Percentiles rank a stretch among this genome's conserved stretches.
Conservation (phyloP, 176 grass and related monocot genomes). For the Aegilops sharonensis region DNA sequence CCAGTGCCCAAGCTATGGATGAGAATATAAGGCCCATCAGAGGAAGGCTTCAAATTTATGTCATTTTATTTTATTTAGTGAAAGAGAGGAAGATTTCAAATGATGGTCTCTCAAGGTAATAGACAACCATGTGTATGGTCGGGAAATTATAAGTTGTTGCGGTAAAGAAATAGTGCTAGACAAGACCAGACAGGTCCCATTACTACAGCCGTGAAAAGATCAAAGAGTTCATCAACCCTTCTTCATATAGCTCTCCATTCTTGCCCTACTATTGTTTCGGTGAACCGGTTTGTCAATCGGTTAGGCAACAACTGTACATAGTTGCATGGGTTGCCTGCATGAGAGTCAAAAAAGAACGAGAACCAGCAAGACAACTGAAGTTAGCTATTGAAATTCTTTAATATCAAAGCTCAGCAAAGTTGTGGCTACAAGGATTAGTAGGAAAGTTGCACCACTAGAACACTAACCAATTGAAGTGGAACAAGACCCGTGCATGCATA, state of each 20-base stretch:
- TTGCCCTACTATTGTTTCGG: neutral
- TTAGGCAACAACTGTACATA: conserved; percentile 12
- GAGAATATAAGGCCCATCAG: neutral
- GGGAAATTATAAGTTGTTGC: neutral
- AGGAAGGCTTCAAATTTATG: neutral
- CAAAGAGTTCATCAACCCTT: neutral
- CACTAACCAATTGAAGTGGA: neutral
- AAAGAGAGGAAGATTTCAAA: neutral
- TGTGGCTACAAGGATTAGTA: conserved; percentile 12
- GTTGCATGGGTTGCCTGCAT: conserved; percentile 34
- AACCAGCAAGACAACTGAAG: conserved; percentile 14
- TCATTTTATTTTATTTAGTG: neutral
- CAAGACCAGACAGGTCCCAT: conserved; percentile 23
- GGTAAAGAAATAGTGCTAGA: conserved; percentile 23
- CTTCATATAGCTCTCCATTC: neutral
- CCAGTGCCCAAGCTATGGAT: neutral
- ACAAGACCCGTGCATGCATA: conserved; percentile 5
- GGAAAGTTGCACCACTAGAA: neutral
- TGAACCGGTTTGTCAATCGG: conserved; percentile 16
- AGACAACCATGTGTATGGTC: neutral
- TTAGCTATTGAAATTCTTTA: neutral
- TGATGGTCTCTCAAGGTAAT: conserved; percentile 11
- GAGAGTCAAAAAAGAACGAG: conserved; percentile 20
- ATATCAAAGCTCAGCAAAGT: conserved; percentile 6
- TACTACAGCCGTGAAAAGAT: neutral